Evolutionary conservation across 805 yeast genomes (phyloP), one percentile per base, ranked within the genome.

Genomic region (Pichia phayaonensis): DNA sequence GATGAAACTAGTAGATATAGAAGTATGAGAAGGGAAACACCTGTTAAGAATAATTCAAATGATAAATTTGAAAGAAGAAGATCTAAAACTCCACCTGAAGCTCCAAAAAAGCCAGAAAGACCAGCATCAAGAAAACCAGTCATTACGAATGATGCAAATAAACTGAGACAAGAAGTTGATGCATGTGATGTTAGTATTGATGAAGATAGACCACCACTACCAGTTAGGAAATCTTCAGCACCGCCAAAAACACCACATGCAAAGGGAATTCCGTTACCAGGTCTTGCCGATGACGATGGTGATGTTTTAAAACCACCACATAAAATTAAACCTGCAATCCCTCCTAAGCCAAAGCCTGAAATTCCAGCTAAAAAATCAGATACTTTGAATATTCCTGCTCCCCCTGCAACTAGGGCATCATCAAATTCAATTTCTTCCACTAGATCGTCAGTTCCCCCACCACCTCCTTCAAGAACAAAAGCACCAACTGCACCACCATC

Each of bases 401-500:
- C 48, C 21, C 40, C 50, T 4, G 24, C 41, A 22, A 34, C 27
- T 31, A 46, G 49, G 31, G 8, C 24, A 7, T 40, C 40, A 2
- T 40, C 49, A 27, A 16, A 36, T 39, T 20, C 44, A 40, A 22
- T 49, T 56, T 48, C 52, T 53, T 42, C 56, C 50, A 21, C 45
- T 16, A 11, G 16, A 42, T 31, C 36, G 41, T 42, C 46, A 16
- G 42, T 22, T 16, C 54, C 60, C 2, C 44, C 50, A 7, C 53
- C 53, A 11, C 51, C 56, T 11, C 51, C 56, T 11, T 40, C 40
- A 15, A 34, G 42, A 21, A 40, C 39, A 36, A 44, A 24, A 21
- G 43, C 58, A 4, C 69, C 72, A 4, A 62, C 69, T 4, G 72
- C 74, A 0, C 74, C 74, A 6, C 66, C 69, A n/a, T 56, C 66